Evolutionary conservation across 345 rosid genomes (phyloP), one percentile per base, ranked within the genome.

Genomic region (Heritiera littoralis): DNA sequence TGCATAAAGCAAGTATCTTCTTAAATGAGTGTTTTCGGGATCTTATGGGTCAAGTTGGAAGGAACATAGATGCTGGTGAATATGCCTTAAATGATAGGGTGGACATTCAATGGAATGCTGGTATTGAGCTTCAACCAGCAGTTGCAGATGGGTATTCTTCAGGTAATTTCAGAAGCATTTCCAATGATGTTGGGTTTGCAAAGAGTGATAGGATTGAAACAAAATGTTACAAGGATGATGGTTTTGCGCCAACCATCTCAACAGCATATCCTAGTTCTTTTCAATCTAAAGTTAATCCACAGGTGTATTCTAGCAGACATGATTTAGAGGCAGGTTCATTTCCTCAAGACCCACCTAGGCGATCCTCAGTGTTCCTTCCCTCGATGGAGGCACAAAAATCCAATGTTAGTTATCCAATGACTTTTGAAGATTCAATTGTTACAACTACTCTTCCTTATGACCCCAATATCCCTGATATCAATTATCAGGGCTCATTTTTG

Each of bases 391-490:
- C 67, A 35, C 78, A 41, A 32, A 46, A 46, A 58, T 79, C 80
- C 72, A 81, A 80, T 76, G 78, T 66, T 80, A 75, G 58, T 59
- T 35, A 81, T 32, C 75, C 85, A 1, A 41, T 76, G 49, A 55
- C 72, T 82, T 20, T 28, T 73, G 80, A 78, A 66, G 81, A 77
- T 82, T 64, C 83, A 74, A 9, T 43, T 64, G 66, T 45, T 79
- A 68, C 65, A 51, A 81, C 74, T 63, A 55, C 71, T 84, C 75
- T 77, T 59, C 78, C 75, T 58, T 76, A 77, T 80, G 84, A 82
- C 63, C 76, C 79, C 38, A 80, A 80, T 80, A 74, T 30, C 54
- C 83, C 82, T 41, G 1, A 40, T 80, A 71, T 66, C 56, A 58
- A 76, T 49, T 32, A 69, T 72, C 7, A 66, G 54, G 46, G 40